Conservation (phyloP, 176 grass and related monocot genomes). For the Oryza glaberrima region DNA sequence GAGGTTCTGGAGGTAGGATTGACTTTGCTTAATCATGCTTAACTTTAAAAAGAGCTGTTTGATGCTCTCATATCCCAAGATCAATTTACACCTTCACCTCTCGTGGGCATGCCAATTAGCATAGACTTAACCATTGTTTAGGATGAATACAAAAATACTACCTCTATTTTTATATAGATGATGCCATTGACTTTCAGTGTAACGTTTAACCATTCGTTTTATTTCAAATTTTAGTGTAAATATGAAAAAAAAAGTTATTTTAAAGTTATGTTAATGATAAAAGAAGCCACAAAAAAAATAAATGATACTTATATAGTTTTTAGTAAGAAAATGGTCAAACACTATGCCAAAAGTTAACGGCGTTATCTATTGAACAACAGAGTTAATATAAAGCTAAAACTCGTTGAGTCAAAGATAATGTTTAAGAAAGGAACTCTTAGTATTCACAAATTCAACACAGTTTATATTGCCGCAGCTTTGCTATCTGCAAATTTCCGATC, state of each 20-base stretch:
- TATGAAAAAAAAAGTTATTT: too few relatives aligned
- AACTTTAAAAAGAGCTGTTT: neutral
- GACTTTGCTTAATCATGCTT: neutral
- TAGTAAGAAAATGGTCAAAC: too few relatives aligned
- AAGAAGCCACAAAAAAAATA: too few relatives aligned
- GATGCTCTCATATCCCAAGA: neutral
- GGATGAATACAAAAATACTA: neutral
- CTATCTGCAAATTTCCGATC: neutral
- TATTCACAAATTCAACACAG: neutral
- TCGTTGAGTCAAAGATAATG: neutral
- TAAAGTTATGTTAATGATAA: too few relatives aligned
- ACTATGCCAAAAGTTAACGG: too few relatives aligned
- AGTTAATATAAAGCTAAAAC: neutral
- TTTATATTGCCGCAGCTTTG: neutral
- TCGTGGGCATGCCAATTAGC: neutral
- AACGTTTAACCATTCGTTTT: too few relatives aligned
- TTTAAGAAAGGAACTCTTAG: neutral
- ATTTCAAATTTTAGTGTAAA: too few relatives aligned
- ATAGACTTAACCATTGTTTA: neutral
- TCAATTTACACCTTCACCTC: neutral
- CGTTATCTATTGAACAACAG: too few relatives aligned
- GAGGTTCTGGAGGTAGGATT: neutral
- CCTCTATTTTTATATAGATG: too few relatives aligned
- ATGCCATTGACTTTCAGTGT: too few relatives aligned
- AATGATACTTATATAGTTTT: too few relatives aligned